Evolutionary conservation across 805 yeast species (phyloP).

Genomic region (Pichia scutulata): DNA sequence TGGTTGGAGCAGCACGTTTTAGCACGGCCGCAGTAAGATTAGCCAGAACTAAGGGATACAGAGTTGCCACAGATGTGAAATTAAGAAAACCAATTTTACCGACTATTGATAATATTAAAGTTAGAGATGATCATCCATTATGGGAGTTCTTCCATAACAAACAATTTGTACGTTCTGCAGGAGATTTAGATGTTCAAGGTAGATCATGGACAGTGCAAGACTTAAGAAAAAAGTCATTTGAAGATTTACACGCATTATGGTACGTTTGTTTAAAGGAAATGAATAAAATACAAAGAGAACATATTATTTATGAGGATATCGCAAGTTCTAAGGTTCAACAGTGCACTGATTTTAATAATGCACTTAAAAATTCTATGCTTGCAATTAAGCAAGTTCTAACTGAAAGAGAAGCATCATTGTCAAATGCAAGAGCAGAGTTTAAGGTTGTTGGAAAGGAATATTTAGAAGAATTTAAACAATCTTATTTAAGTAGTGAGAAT

Average conservation of each 20-base stretch:
- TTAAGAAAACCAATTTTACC: conserved; percentile 84
- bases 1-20: conserved; percentile 17
- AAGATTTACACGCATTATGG: conserved; percentile 90
- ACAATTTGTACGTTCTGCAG: conserved; percentile 50
- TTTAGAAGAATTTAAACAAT: conserved; percentile 47
- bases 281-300: conserved; percentile 71
- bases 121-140: conserved; percentile 81
- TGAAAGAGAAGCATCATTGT: conserved; percentile 73
- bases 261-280: conserved; percentile 77
- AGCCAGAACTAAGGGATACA: conserved; percentile 28
- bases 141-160: conserved; percentile 83
- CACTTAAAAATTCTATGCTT: conserved; percentile 58
- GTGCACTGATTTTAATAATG: conserved; percentile 26
- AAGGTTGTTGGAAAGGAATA: conserved; percentile 38
- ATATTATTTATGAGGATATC: conserved; percentile 44
- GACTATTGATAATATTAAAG: conserved; percentile 60
- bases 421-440: conserved; percentile 45
- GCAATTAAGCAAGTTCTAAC: conserved; percentile 79
- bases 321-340: conserved; percentile 20
- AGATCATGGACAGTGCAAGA: conserved; percentile 86
- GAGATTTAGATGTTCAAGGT: conserved; percentile 46
- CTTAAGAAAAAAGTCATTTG: conserved; percentile 82
- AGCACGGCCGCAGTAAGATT: conserved; percentile 30
- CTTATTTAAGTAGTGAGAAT: conserved; percentile 49
- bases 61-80: conserved; percentile 40